phyloP scores from a whole-genome alignment of 345 rosid genomes.

The Linum trigynum region DNA sequence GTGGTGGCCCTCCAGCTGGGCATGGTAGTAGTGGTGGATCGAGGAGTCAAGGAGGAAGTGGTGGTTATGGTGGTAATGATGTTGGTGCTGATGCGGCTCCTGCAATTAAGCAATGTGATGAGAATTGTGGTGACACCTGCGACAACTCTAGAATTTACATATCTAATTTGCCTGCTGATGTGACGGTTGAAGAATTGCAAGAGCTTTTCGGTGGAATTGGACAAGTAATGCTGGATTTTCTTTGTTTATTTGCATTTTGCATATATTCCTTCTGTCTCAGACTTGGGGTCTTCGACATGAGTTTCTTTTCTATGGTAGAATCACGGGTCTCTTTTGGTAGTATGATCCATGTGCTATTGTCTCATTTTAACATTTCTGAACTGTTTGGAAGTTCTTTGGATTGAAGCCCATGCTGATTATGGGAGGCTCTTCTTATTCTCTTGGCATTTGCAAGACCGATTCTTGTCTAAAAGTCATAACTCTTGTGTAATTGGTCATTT shows the following conservation, averaged over 20 bases:
- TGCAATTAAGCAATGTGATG: slow-evolving; percentile 87
- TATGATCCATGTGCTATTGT: background rate
- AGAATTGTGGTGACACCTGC: slow-evolving; percentile 63
- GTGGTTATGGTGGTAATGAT: slow-evolving; percentile 30
- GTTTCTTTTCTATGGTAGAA: too few species aligned
- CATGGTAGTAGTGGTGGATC: slow-evolving; percentile 43
- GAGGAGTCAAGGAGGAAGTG: slow-evolving; percentile 35
- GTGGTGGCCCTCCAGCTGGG: slow-evolving; percentile 31
- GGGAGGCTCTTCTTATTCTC: background rate
- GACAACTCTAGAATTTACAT: slow-evolving; percentile 93
- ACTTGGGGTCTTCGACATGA: background rate
- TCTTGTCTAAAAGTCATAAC: background rate
- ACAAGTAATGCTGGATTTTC: slow-evolving; percentile 52
- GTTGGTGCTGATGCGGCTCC: slow-evolving; percentile 32
- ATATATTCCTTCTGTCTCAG: background rate
- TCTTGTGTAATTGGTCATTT: background rate
- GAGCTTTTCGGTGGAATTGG: slow-evolving; percentile 98
- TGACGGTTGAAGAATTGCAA: slow-evolving; percentile 72
- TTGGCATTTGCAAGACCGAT: background rate
- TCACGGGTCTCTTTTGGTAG: too few species aligned
- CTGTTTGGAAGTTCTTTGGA: background rate
- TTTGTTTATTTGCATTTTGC: background rate
- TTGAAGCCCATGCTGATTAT: background rate
- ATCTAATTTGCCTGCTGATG: slow-evolving; percentile 92
- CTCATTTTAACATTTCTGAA: background rate